Evolutionary conservation across 1,284 basidiomycete genomes (phyloP).

Genomic region (Coniophora puteana): DNA sequence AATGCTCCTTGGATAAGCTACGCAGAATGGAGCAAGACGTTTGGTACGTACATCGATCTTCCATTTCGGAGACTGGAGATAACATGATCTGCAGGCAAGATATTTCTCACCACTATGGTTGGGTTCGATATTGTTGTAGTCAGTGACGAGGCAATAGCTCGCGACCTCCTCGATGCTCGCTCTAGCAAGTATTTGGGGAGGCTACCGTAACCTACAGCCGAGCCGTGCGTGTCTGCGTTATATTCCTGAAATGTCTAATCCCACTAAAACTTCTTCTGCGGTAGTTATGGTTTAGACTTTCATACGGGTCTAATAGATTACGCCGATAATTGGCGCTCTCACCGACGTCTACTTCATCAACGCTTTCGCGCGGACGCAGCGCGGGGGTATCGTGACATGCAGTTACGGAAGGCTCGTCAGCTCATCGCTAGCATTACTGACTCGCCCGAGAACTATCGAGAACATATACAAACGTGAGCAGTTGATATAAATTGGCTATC

Average conservation of each 20-base stretch:
- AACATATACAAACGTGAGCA: background rate
- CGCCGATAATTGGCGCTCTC: background rate
- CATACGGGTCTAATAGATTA: background rate
- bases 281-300: background rate
- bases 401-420: background rate
- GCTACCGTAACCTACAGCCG: too few species aligned
- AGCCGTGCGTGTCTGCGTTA: too few species aligned
- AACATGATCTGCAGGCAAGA: too few species aligned
- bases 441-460: background rate
- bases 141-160: too few species aligned
- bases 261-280: too few species aligned
- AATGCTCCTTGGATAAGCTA: conserved; percentile 6
- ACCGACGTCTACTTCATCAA: background rate
- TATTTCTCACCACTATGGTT: too few species aligned
- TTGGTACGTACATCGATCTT: conserved; percentile 2
- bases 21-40: conserved; percentile 4
- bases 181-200: too few species aligned
- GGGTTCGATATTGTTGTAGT: too few species aligned
- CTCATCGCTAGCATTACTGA: background rate
- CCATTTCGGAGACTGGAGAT: too few species aligned
- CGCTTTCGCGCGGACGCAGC: background rate
- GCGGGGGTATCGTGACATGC: background rate
- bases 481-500: background rate
- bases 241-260: too few species aligned
- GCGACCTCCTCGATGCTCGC: too few species aligned